Evolutionary conservation across 1,284 basidiomycete species (phyloP).

Genomic region (Athelia sp.): DNA sequence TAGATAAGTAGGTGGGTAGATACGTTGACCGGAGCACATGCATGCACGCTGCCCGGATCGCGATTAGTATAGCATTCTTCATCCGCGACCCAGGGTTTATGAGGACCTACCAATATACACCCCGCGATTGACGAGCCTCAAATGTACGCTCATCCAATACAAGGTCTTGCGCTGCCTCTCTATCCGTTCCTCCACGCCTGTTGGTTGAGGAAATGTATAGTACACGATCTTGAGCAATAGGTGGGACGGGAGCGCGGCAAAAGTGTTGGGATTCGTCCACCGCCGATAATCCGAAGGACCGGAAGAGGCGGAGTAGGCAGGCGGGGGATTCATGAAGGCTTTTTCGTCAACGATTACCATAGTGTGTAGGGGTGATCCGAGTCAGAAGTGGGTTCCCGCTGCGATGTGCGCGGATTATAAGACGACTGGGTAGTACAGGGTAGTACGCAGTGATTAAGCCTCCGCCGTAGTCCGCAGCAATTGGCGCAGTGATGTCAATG

Average conservation of each 20-base stretch:
- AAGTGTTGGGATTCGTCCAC: slow-evolving; percentile 13
- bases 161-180: slow-evolving; percentile 58
- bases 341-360: slow-evolving; percentile 52
- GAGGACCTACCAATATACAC: slow-evolving; percentile 58
- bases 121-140: slow-evolving; percentile 59
- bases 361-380: neutral
- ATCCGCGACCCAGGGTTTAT: neutral
- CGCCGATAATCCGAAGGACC: slow-evolving; percentile 24
- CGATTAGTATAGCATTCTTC: neutral
- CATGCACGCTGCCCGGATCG: slow-evolving; percentile 55
- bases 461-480: no score
- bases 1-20: slow-evolving; percentile 55
- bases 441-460: neutral
- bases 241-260: slow-evolving; percentile 47
- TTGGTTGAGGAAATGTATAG: slow-evolving; percentile 44
- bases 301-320: slow-evolving; percentile 31
- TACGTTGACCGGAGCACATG: slow-evolving; percentile 72
- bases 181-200: slow-evolving; percentile 29
- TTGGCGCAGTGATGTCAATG: no score
- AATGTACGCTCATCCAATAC: slow-evolving; percentile 60
- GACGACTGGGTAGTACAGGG: no score
- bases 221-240: slow-evolving; percentile 62
- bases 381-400: no score
- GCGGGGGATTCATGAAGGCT: slow-evolving; percentile 34
- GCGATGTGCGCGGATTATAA: no score